Evolutionary conservation across 345 rosid species (phyloP), one percentile per base, ranked within the genome.

Genomic region (Abelmoschus esculentus): DNA sequence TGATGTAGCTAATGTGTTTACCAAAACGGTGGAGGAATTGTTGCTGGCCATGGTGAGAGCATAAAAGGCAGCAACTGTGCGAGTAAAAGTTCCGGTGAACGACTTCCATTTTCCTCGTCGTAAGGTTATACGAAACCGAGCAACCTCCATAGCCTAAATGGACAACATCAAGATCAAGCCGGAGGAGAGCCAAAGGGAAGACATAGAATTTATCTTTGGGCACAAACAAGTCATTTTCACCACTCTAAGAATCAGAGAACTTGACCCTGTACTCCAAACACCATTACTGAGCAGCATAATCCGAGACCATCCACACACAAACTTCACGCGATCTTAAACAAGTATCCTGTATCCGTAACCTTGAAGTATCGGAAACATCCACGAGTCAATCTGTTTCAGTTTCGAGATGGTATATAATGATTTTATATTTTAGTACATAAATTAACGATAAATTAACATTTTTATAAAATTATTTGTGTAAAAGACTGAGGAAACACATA

Each of bases 151-250:
- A 42, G n/a, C 54, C 65, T 56, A 70, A 32, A 29, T 70, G 58
- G 9, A 70, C 73, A 15, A 44, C 6, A 15, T 70, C 54, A 58
- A 28, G 28, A 58, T 44, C 56, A 70, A 19, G 38, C 42, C 66
- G 73, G 65, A 58, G 65, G 4, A 70, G 65, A 38, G 73, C 56
- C 73, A 44, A 31, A 28, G 73, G 72, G 40, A 70, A 70, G n/a
- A 58, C 11, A 15, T 50, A 50, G 12, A 52, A 50, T 17, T 49
- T 32, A 19, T 53, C 14, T 52, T 47, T 38, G 18, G 53, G 49
- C 9, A 34, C 12, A 62, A 61, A 54, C 7, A 29, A 38, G 4
- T 62, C 42, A 3, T 52, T 36, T 53, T 50, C 61, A 61, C 40
- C 69, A 1, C 61, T 49, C 69, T 50, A 52, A 49, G 44, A 62